Conservation (phyloP, 148 eudicot genomes). For the Diospyros kaki region DNA sequence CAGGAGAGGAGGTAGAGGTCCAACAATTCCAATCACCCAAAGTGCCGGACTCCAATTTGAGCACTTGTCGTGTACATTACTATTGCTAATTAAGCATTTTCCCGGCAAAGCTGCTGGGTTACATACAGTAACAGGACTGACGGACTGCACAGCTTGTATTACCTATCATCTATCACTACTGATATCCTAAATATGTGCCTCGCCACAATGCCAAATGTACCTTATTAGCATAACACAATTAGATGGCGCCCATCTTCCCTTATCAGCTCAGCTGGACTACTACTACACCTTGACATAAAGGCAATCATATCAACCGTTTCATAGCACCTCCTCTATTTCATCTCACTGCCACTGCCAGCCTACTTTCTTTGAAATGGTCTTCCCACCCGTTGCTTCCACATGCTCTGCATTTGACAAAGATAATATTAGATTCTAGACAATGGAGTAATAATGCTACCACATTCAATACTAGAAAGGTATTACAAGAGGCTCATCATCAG, state of each 20-base stretch:
- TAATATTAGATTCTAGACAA: slow-evolving; percentile 13
- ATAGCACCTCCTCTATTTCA: neutral
- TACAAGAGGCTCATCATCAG: slow-evolving; percentile 91
- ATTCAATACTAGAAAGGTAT: neutral
- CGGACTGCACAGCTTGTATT: neutral
- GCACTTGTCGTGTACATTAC: too few species aligned
- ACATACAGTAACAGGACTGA: too few species aligned
- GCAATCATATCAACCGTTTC: neutral
- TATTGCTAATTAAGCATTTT: too few species aligned
- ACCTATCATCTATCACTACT: neutral
- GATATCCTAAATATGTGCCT: slow-evolving; percentile 2
- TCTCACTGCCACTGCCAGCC: slow-evolving; percentile 2
- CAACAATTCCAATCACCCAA: too few species aligned
- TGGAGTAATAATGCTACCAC: neutral
- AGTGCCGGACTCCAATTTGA: too few species aligned
- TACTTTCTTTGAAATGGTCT: slow-evolving; percentile 37
- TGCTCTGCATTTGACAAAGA: slow-evolving; percentile 39
- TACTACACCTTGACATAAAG: slow-evolving; percentile 8
- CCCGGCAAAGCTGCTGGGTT: too few species aligned
- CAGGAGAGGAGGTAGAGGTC: too few species aligned
- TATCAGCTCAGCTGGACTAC: slow-evolving; percentile 11
- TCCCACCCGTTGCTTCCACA: slow-evolving; percentile 58
- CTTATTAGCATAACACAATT: slow-evolving; percentile 6
- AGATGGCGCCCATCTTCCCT: slow-evolving; percentile 1
- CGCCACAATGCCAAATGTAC: neutral